phyloP scores from a whole-genome alignment of 108 stramenopile species.

The Chaetoceros muelleri region DNA sequence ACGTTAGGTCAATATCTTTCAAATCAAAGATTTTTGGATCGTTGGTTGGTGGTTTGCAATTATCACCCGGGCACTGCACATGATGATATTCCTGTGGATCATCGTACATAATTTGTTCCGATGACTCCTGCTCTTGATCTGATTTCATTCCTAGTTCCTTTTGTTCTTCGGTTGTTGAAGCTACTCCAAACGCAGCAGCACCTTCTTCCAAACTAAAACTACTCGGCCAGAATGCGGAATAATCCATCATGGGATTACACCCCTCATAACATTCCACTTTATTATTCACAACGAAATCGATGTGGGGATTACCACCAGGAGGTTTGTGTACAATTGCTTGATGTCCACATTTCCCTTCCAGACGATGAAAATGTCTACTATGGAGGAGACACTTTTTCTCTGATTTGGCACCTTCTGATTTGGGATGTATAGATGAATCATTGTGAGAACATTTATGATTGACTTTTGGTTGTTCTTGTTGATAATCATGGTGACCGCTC shows the following conservation, averaged over 20 bases:
- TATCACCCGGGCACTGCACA: not conserved
- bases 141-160: not conserved
- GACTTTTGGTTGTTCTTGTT: not conserved
- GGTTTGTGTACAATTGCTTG: constrained; percentile 52
- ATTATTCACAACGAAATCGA: constrained; percentile 58
- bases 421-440: not conserved
- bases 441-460: too few species aligned
- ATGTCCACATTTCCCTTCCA: constrained; percentile 53
- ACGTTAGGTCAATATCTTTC: not conserved
- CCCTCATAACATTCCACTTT: constrained; percentile 50
- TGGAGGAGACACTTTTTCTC: not conserved
- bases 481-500: not conserved
- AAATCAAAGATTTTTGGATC: not conserved
- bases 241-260: constrained; percentile 15
- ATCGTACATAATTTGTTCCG: not conserved
- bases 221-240: constrained; percentile 34
- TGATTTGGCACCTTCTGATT: not conserved
- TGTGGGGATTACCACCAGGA: constrained; percentile 34
- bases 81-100: not conserved
- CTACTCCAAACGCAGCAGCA: not conserved
- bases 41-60: not conserved
- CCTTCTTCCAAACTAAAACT: constrained; percentile 35
- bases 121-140: not conserved
- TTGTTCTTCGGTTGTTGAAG: not conserved
- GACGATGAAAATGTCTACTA: constrained; percentile 35